phyloP scores from a whole-genome alignment of 352 stramenopile genomes.

The Peronospora tabacina region DNA sequence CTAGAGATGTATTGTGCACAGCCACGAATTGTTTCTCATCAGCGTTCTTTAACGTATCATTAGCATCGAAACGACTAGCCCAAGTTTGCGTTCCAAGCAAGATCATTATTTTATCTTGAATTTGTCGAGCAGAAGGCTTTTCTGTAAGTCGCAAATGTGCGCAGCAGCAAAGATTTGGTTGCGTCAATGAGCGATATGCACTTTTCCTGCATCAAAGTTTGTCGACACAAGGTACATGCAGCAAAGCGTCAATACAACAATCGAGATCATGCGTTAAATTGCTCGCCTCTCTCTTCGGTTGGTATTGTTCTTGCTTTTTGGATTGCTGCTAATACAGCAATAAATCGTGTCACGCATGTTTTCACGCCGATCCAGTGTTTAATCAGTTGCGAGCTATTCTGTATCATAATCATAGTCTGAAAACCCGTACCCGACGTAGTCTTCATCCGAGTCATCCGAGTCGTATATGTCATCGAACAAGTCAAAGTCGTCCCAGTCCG shows the following conservation, averaged over 20 bases:
- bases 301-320: background rate
- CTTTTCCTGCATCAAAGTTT: too few species aligned
- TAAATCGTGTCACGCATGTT: constrained; percentile 9
- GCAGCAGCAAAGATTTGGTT: too few species aligned
- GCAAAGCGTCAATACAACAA: background rate
- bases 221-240: background rate
- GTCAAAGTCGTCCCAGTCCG: constrained; percentile 46
- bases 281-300: background rate
- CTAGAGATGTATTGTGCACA: too few species aligned
- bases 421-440: constrained; percentile 22
- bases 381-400: constrained; percentile 12
- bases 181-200: too few species aligned
- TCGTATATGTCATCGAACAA: constrained; percentile 20
- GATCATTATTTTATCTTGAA: too few species aligned
- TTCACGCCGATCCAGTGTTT: background rate
- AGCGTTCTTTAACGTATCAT: too few species aligned
- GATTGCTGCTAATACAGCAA: constrained; percentile 13
- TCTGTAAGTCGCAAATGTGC: too few species aligned
- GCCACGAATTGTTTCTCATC: too few species aligned
- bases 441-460: constrained; percentile 25
- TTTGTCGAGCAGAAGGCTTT: too few species aligned
- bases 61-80: too few species aligned
- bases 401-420: constrained; percentile 27
- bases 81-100: too few species aligned
- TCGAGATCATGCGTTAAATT: background rate